These are phyloP conservation scores for Phyllosticta ampelicida DNA, from an alignment of 2,329 filamentous ascomycete genomes.

Conservation along the genomic window DNA sequence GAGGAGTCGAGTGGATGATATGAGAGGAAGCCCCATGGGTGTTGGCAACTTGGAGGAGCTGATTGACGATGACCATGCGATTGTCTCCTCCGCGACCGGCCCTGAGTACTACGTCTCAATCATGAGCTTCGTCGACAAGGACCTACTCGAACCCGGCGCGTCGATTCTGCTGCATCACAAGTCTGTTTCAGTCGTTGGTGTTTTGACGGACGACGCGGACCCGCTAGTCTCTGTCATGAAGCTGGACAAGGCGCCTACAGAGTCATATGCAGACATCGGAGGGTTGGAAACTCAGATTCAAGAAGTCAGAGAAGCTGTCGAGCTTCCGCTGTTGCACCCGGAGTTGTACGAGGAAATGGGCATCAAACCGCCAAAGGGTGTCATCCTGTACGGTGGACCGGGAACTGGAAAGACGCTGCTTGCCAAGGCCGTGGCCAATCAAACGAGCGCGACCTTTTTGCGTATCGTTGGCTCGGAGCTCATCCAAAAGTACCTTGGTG, in stretches of 20 bases:
- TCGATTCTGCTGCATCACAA: slow-evolving; percentile 96
- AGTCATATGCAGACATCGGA: slow-evolving; percentile 97
- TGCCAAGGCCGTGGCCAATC: slow-evolving; percentile 95
- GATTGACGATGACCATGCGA: slow-evolving; percentile 98
- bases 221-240: slow-evolving; percentile 98
- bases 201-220: slow-evolving; percentile 91
- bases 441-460: slow-evolving; percentile 96
- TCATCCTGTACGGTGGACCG: slow-evolving; percentile 94
- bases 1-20: slow-evolving; percentile 88
- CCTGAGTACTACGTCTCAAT: slow-evolving; percentile 99
- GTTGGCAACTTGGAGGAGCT: slow-evolving; percentile 96
- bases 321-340: slow-evolving; percentile 86
- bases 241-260: slow-evolving; percentile 94
- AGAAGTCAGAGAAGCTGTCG: slow-evolving; percentile 93
- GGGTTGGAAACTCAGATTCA: slow-evolving; percentile 92
- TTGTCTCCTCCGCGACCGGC: slow-evolving; percentile 92
- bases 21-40: slow-evolving; percentile 97
- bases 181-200: slow-evolving; percentile 93
- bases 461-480: slow-evolving; percentile 94
- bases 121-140: slow-evolving; percentile 99
- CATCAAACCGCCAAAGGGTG: slow-evolving; percentile 98
- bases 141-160: slow-evolving; percentile 88
- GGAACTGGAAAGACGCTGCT: slow-evolving; percentile 94
- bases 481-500: slow-evolving; percentile 97
- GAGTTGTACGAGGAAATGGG: slow-evolving; percentile 99